Base-by-base conservation (phyloP, 495 filamentous ascomycete genomes). In the Stereocaulon alpinum region DNA sequence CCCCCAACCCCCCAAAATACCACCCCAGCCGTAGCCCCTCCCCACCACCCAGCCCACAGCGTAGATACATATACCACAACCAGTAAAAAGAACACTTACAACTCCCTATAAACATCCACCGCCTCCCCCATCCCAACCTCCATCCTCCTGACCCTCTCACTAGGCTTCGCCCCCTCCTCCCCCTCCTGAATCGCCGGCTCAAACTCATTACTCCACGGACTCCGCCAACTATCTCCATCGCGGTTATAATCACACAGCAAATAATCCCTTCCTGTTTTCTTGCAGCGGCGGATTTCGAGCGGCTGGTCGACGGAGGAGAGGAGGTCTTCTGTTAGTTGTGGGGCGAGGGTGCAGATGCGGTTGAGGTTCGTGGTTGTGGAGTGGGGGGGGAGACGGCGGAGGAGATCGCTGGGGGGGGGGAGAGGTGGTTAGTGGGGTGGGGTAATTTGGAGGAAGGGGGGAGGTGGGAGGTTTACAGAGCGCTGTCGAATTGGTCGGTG, bases 191-290 rank as follows among this genome's bases (percentile, higher is more conserved):
- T 77, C 20, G 86, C 86, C 1, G 92, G 93, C 67, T 96, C 90
- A 69, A 97, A 99, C 73, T 96, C 89, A 73, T 96, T 96, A 76
- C 86, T 91, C 93, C 93, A 99, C 37, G 93, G 93, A 62, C 88
- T 93, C 37, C 93, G 87, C 78, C 95, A 95, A 74, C 86, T 91
- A 72, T 96, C 93, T 55, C 94, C 94, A 74, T 99, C 93, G 55
- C 93, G 90, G 79, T 99, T 99, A 78, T 97, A 99, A 79, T 99
- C 93, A 78, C 93, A 99, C 62, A 96, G 88, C 43, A 99, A 83
- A 76, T 96, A 99, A 75, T 97, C 93, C 56, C 91, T 87, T 62
- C 87, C 89, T 57, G 88, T 89, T 72, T 91, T 88, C 57, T 79
- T 77, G 77, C 93, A 97, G 61, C 87, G 86, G 60, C 85, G 84